phyloP scores from a whole-genome alignment of 306 rosid species.

The Senna siamea region DNA sequence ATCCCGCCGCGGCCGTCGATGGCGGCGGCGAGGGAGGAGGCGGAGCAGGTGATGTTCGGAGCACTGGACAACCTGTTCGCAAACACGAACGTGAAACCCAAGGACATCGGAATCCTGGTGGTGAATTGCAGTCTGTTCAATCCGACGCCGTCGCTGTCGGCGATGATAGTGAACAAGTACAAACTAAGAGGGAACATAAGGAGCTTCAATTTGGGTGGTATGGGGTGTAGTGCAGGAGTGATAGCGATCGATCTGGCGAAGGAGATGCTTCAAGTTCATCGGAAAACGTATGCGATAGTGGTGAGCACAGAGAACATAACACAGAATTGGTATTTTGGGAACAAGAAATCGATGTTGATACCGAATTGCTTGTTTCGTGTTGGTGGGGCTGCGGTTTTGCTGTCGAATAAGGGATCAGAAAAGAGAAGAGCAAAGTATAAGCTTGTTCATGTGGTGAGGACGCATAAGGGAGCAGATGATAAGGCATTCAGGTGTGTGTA shows the following conservation, averaged over 20 bases:
- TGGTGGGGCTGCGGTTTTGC: constrained; percentile 61
- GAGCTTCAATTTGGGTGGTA: constrained; percentile 63
- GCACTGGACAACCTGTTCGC: constrained; percentile 55
- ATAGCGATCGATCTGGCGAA: constrained; percentile 69
- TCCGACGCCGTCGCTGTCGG: constrained; percentile 74
- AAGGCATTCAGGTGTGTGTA: constrained; percentile 58
- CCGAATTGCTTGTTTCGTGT: constrained; percentile 70
- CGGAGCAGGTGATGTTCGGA: constrained; percentile 62
- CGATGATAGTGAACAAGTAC: constrained; percentile 70
- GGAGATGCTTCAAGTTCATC: constrained; percentile 62
- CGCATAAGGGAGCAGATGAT: constrained; percentile 63
- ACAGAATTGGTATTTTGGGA: constrained; percentile 75
- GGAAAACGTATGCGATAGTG: constrained; percentile 61
- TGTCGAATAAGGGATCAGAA: constrained; percentile 53
- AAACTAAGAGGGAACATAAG: constrained; percentile 55
- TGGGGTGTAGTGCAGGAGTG: constrained; percentile 80
- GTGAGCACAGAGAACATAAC: constrained; percentile 73
- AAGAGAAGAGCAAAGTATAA: constrained; percentile 52
- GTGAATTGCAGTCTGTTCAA: constrained; percentile 75
- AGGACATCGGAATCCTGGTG: constrained; percentile 60
- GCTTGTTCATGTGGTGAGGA: constrained; percentile 65
- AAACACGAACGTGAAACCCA: constrained; percentile 42
- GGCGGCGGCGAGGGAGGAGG: constrained; percentile 61
- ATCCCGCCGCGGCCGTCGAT: constrained; percentile 54
- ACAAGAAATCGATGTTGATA: constrained; percentile 66